Conservation (phyloP, 2,329 filamentous ascomycete species). For the Acephala macrosclerotiorum region DNA sequence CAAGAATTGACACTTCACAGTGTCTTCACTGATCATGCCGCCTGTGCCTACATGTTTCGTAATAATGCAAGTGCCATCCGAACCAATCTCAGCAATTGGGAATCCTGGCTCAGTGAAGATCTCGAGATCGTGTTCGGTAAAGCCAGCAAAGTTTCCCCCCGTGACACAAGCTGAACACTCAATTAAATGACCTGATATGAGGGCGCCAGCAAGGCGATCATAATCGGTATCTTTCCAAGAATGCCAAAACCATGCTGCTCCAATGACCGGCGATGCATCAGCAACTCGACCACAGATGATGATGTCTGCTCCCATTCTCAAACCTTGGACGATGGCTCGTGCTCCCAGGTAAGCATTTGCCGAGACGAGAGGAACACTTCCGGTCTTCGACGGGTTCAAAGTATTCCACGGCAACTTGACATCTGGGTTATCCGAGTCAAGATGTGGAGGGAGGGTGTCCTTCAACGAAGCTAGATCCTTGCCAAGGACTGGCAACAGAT, state of each 20-base stretch:
- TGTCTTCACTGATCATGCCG: conserved; percentile 55
- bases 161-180: conserved; percentile 40
- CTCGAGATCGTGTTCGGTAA: conserved; percentile 43
- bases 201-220: conserved; percentile 48
- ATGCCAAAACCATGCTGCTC: conserved; percentile 53
- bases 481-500: conserved; percentile 50
- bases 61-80: conserved; percentile 49
- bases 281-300: conserved; percentile 53
- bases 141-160: conserved; percentile 32
- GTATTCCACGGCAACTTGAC: conserved; percentile 44
- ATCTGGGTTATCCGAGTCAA: conserved; percentile 50
- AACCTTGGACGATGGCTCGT: conserved; percentile 48
- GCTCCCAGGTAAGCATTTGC: conserved; percentile 55
- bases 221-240: conserved; percentile 49
- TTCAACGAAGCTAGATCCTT: conserved; percentile 51
- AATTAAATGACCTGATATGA: conserved; percentile 44
- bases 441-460: conserved; percentile 45
- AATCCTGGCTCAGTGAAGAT: conserved; percentile 54
- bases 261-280: conserved; percentile 52
- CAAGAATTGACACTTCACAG: conserved; percentile 58
- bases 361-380: conserved; percentile 44
- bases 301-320: conserved; percentile 51
- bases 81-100: conserved; percentile 54
- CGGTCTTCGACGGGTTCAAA: conserved; percentile 31
- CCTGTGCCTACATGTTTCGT: conserved; percentile 51